Conservation (phyloP, 176 grass and related monocot genomes). For the Zoysia japonica region DNA sequence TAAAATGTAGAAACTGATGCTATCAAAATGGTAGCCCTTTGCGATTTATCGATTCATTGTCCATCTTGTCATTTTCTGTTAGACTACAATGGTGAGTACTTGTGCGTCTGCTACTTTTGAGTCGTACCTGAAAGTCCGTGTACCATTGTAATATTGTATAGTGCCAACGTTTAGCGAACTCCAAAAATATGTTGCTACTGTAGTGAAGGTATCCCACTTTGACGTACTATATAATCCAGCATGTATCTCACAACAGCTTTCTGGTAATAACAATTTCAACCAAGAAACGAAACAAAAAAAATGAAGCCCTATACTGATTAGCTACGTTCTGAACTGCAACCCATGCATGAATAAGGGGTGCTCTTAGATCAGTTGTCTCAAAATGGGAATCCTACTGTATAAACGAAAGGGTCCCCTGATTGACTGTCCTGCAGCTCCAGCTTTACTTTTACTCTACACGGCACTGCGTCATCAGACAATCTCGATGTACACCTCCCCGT, state of each 20-base stretch:
- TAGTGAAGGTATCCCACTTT: not conserved
- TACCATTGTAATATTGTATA: too few relatives aligned
- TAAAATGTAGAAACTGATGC: conserved; percentile 31
- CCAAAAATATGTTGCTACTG: conserved; percentile 33
- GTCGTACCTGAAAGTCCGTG: too few relatives aligned
- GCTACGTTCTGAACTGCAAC: conserved; percentile 18
- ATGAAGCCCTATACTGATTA: conserved; percentile 16
- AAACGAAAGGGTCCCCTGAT: conserved; percentile 20
- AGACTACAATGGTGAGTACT: too few relatives aligned
- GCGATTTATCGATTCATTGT: not conserved
- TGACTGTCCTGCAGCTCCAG: not conserved
- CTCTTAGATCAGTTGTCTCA: not conserved
- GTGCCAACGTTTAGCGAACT: not conserved
- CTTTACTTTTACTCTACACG: conserved; percentile 14
- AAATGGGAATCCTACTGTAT: conserved; percentile 25
- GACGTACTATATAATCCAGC: not conserved
- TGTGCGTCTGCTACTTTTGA: too few relatives aligned
- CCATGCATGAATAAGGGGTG: not conserved
- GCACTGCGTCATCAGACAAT: conserved; percentile 44
- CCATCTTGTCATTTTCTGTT: not conserved
- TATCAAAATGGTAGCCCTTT: conserved; percentile 19
- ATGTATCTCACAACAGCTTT: not conserved
- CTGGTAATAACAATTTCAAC: not conserved
- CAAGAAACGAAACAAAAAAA: conserved; percentile 30
- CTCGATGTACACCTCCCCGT: conserved; percentile 56